Percentiles rank a stretch among this genome's conserved stretches.
These are phyloP conservation scores for Sungouiella thailandica DNA, from an alignment of 805 yeast genomes.

Conservation along the genomic window DNA sequence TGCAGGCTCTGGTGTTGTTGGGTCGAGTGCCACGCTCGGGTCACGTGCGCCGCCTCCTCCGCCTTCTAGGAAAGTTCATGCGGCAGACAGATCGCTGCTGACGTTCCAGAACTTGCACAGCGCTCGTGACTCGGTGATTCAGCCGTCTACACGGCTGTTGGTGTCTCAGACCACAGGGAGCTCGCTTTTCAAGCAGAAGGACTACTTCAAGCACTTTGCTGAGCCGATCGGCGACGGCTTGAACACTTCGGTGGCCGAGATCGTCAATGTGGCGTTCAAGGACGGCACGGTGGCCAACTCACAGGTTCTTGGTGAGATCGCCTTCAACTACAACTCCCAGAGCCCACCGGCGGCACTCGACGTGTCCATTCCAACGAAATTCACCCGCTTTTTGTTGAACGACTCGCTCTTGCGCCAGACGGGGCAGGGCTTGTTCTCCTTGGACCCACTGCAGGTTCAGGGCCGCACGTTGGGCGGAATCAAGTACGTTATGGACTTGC, in stretches of 20 bases:
- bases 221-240: conserved; percentile 43
- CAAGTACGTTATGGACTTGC: conserved; percentile 58
- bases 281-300: conserved; percentile 60
- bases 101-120: conserved; percentile 42
- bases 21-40: too few species aligned
- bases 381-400: conserved; percentile 46
- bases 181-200: conserved; percentile 46
- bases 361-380: conserved; percentile 39
- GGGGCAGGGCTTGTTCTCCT: conserved; percentile 30
- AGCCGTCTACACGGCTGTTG: conserved; percentile 17
- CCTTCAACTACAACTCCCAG: conserved; percentile 55
- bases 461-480: conserved; percentile 75
- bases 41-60: conserved; percentile 59
- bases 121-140: conserved; percentile 29
- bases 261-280: conserved; percentile 65
- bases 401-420: conserved; percentile 28
- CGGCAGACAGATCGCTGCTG: conserved; percentile 38
- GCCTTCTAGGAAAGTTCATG: conserved; percentile 46
- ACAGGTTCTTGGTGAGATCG: conserved; percentile 79
- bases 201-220: conserved; percentile 33
- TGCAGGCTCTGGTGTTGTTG: too few species aligned
- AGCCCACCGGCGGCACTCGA: conserved; percentile 26
- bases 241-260: conserved; percentile 83
- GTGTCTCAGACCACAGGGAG: conserved; percentile 38
- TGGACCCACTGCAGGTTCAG: conserved; percentile 47